Evolutionary conservation across 192 early-diverging fungal species (phyloP).

Genomic region (Mortierella antarctica): DNA sequence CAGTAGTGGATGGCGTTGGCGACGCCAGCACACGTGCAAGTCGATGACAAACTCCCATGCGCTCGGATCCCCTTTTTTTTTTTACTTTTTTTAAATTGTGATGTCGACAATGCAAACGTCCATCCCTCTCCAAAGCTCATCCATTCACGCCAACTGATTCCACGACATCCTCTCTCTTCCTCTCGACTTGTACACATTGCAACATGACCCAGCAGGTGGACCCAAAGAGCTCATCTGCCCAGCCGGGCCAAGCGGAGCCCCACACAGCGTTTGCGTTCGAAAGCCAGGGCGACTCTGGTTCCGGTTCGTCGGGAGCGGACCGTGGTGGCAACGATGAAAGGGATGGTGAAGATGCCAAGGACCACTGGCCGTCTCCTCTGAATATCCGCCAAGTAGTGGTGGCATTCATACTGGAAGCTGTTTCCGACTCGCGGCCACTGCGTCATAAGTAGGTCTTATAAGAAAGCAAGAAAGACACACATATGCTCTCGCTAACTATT

Average conservation of each 20-base stretch:
- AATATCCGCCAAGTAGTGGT: slow-evolving; percentile 24
- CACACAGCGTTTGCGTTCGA: slow-evolving; percentile 10
- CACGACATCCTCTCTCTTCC: background rate
- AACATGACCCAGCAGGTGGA: slow-evolving; percentile 24
- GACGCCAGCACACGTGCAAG: too few relatives aligned
- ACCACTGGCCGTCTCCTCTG: slow-evolving; percentile 29
- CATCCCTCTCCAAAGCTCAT: background rate
- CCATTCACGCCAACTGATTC: background rate
- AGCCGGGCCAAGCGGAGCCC: slow-evolving; percentile 1
- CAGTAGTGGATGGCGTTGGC: too few relatives aligned
- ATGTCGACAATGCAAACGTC: too few relatives aligned
- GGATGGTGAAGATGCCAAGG: background rate
- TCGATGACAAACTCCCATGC: too few relatives aligned
- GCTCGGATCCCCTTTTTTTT: too few relatives aligned
- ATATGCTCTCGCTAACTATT: background rate
- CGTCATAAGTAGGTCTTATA: slow-evolving; percentile 33
- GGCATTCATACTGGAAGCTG: slow-evolving; percentile 24
- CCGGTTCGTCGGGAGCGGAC: background rate
- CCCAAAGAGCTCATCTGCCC: slow-evolving; percentile 3
- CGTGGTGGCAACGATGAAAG: background rate
- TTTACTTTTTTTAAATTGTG: too few relatives aligned
- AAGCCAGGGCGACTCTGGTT: background rate
- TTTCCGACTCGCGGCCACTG: slow-evolving; percentile 10
- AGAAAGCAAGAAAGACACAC: background rate
- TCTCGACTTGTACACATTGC: background rate